Conservation (phyloP, 345 rosid genomes). For the Nephelium lappaceum region DNA sequence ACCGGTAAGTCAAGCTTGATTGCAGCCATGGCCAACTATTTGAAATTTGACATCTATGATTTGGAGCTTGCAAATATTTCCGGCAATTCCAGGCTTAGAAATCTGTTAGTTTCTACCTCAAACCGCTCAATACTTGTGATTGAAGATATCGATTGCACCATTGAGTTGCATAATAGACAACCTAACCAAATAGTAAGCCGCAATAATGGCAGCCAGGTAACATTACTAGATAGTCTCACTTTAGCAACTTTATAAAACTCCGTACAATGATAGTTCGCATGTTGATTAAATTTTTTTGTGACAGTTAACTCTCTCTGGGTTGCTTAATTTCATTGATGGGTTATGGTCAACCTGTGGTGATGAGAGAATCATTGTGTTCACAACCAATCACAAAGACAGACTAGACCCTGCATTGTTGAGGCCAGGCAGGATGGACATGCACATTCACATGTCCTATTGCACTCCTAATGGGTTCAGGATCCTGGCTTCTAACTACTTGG, state of each 20-base stretch:
- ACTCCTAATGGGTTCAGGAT: conserved; percentile 31
- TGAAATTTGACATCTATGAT: conserved; percentile 25
- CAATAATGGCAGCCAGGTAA: conserved; percentile 9
- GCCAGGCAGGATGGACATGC: conserved; percentile 81
- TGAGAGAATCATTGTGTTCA: conserved; percentile 30
- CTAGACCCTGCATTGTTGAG: conserved; percentile 63
- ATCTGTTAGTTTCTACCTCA: conserved; percentile 1
- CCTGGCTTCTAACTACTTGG: conserved; percentile 47
- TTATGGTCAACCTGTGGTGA: conserved; percentile 37
- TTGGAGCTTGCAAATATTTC: conserved; percentile 23
- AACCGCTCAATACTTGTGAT: conserved; percentile 30
- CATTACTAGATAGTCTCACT: background rate
- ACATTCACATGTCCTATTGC: conserved; percentile 71
- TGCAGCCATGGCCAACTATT: conserved; percentile 33
- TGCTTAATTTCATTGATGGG: conserved; percentile 32
- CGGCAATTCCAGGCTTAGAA: conserved; percentile 19
- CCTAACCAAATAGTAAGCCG: background rate
- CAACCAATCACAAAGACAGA: conserved; percentile 30
- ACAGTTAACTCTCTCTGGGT: conserved; percentile 30
- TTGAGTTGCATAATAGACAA: conserved; percentile 23
- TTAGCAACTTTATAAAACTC: background rate
- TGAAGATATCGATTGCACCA: conserved; percentile 33
- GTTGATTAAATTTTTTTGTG: background rate
- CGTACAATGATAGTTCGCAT: background rate
- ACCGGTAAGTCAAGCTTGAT: conserved; percentile 36